Evolutionary conservation across 1,284 basidiomycete species (phyloP).

Genomic region (Malassezia yamatoensis): DNA sequence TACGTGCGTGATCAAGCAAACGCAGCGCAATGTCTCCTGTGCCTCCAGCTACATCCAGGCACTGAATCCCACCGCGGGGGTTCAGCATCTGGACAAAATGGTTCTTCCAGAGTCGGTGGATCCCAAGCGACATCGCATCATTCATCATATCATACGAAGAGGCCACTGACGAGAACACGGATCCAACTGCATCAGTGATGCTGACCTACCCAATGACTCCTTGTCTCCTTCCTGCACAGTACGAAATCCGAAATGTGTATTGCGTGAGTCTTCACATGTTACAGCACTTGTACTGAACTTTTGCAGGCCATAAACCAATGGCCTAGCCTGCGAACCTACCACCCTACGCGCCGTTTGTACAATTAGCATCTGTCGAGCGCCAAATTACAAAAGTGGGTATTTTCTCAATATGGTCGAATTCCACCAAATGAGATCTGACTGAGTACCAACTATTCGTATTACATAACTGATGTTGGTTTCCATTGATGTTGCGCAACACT

Average conservation of each 20-base stretch:
- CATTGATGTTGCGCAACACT: slow-evolving; percentile 21
- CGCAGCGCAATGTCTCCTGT: slow-evolving; percentile 91
- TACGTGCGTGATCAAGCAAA: slow-evolving; percentile 80
- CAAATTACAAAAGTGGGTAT: not conserved
- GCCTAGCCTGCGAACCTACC: not conserved
- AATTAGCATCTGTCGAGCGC: not conserved
- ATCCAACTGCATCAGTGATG: slow-evolving; percentile 56
- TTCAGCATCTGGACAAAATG: slow-evolving; percentile 67
- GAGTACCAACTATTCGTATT: too few species aligned
- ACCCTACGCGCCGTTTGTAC: not conserved
- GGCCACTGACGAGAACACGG: slow-evolving; percentile 90
- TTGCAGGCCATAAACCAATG: not conserved
- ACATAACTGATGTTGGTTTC: not conserved
- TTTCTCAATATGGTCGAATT: not conserved
- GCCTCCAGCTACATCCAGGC: slow-evolving; percentile 93
- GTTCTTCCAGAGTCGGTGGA: slow-evolving; percentile 97
- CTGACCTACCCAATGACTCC: slow-evolving; percentile 52
- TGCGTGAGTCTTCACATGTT: not conserved
- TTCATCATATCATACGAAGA: slow-evolving; percentile 97
- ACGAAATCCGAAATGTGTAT: slow-evolving; percentile 81
- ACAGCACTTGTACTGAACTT: not conserved
- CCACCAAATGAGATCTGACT: not conserved
- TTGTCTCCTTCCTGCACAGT: slow-evolving; percentile 69
- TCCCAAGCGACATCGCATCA: slow-evolving; percentile 90
- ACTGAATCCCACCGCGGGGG: slow-evolving; percentile 58